A percentile compares a stretch with the other conserved stretches of the same genome.
Conservation (phyloP, 2,329 filamentous ascomycete genomes). For the Metarhizium sp. region DNA sequence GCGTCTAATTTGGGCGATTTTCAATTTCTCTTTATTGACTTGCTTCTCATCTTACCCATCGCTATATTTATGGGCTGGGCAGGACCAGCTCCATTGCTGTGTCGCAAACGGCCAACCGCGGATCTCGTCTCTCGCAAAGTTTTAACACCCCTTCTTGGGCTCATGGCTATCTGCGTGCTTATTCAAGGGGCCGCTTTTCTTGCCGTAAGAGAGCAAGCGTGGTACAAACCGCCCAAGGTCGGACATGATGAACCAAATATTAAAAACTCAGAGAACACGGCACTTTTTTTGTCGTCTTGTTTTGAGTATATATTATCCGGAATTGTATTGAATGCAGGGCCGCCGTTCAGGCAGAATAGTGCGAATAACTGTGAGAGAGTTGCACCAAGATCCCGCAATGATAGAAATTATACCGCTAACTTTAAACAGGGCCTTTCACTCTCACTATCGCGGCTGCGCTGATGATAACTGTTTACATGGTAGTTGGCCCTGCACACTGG, state of each 20-base stretch:
- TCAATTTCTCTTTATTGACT: constrained; percentile 93
- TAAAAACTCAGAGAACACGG: constrained; percentile 87
- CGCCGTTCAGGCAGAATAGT: constrained; percentile 77
- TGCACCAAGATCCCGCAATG: too few species aligned
- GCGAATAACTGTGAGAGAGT: constrained; percentile 60
- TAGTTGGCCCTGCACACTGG: constrained; percentile 62
- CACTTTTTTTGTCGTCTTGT: constrained; percentile 80
- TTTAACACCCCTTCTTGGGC: constrained; percentile 76
- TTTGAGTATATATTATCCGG: constrained; percentile 93
- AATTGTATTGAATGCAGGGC: constrained; percentile 82
- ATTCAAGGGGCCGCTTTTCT: constrained; percentile 69
- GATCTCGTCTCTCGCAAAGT: constrained; percentile 90
- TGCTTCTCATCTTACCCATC: constrained; percentile 86
- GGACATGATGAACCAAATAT: constrained; percentile 75
- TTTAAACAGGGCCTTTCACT: constrained; percentile 65
- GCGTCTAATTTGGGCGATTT: constrained; percentile 95
- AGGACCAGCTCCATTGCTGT: constrained; percentile 67
- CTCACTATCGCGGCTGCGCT: constrained; percentile 63
- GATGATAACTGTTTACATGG: constrained; percentile 66
- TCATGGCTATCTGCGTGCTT: constrained; percentile 72
- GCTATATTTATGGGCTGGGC: constrained; percentile 99
- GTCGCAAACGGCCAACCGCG: constrained; percentile 79
- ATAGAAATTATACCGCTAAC: background rate
- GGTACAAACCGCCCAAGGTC: constrained; percentile 76
- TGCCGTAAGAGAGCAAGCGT: constrained; percentile 67